Evolutionary conservation across 345 rosid species (phyloP), one percentile per base, ranked within the genome.

Genomic region (Lumnitzera littorea): DNA sequence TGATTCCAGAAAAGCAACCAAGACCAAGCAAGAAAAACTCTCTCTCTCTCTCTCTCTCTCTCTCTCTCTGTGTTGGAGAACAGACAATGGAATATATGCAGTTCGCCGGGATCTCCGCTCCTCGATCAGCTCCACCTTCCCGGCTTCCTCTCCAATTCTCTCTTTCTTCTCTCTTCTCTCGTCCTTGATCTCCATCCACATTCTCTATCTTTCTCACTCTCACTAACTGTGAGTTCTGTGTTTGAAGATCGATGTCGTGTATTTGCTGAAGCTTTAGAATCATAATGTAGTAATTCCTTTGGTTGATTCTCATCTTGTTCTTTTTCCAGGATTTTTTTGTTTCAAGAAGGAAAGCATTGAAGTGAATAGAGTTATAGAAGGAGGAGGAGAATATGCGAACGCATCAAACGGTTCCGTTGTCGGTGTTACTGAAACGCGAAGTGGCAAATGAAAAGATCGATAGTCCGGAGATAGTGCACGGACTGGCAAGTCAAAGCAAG

Each of bases 401-500:
- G 5, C 95, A 86, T 76, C 96, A 86, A 10, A 82, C 99, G 57
- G 86, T 95, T 64, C 97, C 96, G 51, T 82, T 95, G 8, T 83
- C 97, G 13, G 94, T 86, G 55, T 74, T 95, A 50, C 73, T 95
- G n/a, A 87, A 88, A 72, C 85, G 99, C 25, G 99, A 95, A 76
- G 76, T 82, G 68, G 97, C 96, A 0, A 79, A 66, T 55, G 99
- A 88, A 67, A 95, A 84, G 74, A 67, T 82, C 24, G 96, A 82
- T 64, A 81, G 83, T 15, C 97, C 96, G 20, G 98, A 86, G 58
- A 80, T 95, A 56, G 46, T 77, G 16, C 79, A 85, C 12, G 99
- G 98, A 9, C 87, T 91, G 64, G 92, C 91, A 15, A 80, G 72
- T 51, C 91, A 95, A 66, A 86, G 95, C 85, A 95, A 91, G 91